phyloP scores from a whole-genome alignment of 2,329 filamentous ascomycete species.

The Aspergillus costaricaensis region DNA sequence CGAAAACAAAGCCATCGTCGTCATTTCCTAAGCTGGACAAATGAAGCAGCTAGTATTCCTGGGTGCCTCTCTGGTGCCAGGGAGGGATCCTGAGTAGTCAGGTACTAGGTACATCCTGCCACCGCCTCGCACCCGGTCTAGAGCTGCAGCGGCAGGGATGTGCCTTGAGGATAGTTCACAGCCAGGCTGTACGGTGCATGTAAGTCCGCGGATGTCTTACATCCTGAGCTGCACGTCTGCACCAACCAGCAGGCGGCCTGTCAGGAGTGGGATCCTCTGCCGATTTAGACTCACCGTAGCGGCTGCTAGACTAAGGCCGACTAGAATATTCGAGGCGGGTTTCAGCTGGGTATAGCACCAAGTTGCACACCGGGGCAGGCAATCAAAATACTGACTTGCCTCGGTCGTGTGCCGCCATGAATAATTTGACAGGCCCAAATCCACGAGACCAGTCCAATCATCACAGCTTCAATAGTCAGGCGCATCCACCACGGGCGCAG shows the following conservation, averaged over 20 bases:
- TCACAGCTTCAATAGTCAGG: neutral
- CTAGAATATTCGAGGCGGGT: conserved; percentile 1
- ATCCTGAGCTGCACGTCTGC: conserved; percentile 5
- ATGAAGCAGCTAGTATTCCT: neutral
- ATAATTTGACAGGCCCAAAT: neutral
- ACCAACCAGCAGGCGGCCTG: conserved; percentile 8
- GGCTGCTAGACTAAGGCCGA: neutral
- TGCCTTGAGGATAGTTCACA: neutral
- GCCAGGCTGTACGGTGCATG: neutral
- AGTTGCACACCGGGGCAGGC: neutral
- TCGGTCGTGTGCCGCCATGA: neutral
- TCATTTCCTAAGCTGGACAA: conserved; percentile 1
- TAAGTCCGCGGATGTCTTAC: conserved; percentile 15
- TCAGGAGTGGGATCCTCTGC: neutral
- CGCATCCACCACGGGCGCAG: neutral
- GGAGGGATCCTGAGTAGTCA: neutral
- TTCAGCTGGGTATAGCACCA: neutral
- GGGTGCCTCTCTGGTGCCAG: neutral
- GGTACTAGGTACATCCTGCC: neutral
- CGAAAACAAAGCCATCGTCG: neutral
- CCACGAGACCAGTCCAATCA: neutral
- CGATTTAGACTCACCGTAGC: conserved; percentile 13
- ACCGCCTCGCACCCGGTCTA: neutral
- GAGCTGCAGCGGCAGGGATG: neutral
- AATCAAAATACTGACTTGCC: neutral